A percentile compares a stretch with the other conserved stretches of the same genome.
Conservation (phyloP, 208 protist genomes). For the Perkinsela sp. region DNA sequence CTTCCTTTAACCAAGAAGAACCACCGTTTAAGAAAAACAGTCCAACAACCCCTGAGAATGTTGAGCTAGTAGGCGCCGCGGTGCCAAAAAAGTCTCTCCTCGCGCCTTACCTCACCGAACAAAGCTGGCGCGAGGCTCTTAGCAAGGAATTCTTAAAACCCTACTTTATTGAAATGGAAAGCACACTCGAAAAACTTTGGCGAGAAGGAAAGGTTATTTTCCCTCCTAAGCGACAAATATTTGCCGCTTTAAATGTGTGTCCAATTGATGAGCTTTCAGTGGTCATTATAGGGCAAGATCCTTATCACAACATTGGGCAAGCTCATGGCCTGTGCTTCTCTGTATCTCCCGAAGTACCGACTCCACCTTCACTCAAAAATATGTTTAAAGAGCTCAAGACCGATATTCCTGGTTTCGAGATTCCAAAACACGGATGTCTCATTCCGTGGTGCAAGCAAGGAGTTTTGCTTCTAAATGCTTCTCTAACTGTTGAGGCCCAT, state of each 20-base stretch:
- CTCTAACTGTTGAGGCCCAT: constrained; percentile 67
- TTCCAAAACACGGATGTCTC: constrained; percentile 68
- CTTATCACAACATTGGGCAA: constrained; percentile 70
- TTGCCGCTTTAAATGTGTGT: constrained; percentile 61
- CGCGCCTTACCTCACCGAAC: constrained; percentile 4
- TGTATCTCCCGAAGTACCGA: constrained; percentile 50
- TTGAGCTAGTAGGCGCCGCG: too few species aligned
- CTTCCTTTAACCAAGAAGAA: too few species aligned
- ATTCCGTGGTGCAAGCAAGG: constrained; percentile 80
- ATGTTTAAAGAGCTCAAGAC: constrained; percentile 78
- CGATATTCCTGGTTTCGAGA: constrained; percentile 44
- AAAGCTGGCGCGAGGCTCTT: constrained; percentile 3
- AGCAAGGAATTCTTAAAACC: constrained; percentile 3
- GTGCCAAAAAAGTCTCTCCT: constrained; percentile 2
- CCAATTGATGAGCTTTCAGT: constrained; percentile 66
- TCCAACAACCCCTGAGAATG: too few species aligned
- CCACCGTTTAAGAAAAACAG: too few species aligned
- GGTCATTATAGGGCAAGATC: constrained; percentile 82
- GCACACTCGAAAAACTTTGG: constrained; percentile 20
- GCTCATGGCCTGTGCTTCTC: constrained; percentile 86
- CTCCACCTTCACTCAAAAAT: constrained; percentile 65
- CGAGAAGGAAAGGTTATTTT: constrained; percentile 18
- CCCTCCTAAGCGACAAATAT: constrained; percentile 43
- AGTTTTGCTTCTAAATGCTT: constrained; percentile 83
- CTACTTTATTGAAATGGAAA: constrained; percentile 23